A percentile compares a stretch with the other conserved stretches of the same genome.
phyloP scores from a whole-genome alignment of 805 yeast species.

The Wickerhamomyces ciferrii region DNA sequence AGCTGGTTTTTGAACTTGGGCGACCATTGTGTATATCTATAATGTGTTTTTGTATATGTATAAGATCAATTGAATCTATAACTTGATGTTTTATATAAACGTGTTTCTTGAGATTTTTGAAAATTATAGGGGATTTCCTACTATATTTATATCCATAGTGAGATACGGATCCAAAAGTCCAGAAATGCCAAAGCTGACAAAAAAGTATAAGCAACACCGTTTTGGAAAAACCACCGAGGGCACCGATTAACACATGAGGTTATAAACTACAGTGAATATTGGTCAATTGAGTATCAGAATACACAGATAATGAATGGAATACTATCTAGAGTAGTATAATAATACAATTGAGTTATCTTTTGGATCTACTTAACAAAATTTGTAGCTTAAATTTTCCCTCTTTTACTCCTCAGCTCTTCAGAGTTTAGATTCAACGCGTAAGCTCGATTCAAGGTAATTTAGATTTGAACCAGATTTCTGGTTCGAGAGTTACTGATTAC shows the following conservation, averaged over 20 bases:
- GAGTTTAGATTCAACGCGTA: not conserved
- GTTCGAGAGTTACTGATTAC: no score
- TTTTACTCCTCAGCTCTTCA: not conserved
- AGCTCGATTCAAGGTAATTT: no score
- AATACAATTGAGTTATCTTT: no score
- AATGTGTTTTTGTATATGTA: not conserved
- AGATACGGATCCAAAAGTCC: slow-evolving; percentile 1
- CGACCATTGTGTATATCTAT: slow-evolving; percentile 57
- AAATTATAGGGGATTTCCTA: not conserved
- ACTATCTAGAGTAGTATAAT: no score
- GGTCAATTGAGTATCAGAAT: not conserved
- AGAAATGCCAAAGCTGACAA: not conserved
- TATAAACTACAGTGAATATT: no score
- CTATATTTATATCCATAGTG: not conserved
- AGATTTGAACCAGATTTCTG: no score
- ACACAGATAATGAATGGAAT: no score
- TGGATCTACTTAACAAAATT: no score
- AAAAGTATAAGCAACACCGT: not conserved
- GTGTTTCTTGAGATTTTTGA: not conserved
- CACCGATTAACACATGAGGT: not conserved
- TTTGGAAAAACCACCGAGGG: not conserved
- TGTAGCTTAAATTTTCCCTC: not conserved
- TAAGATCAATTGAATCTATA: not conserved
- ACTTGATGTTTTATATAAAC: not conserved
- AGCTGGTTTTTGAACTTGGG: slow-evolving; percentile 91